Conservation (phyloP, 805 yeast species). For the Barnettozyma sp. region DNA sequence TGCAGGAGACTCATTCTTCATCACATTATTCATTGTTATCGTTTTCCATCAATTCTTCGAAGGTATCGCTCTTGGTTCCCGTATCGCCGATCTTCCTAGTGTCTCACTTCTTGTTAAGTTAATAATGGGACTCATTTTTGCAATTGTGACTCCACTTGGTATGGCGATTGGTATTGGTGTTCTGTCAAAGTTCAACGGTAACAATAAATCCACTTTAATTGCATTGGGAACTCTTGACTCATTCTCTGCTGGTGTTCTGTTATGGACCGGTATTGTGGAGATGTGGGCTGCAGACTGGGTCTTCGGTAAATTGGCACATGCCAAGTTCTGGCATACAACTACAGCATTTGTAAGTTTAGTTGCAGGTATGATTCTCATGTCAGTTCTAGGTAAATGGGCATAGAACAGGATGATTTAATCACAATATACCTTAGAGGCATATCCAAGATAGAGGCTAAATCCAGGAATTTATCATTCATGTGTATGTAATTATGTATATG, state of each 20-base stretch:
- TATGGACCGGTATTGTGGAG: constrained; percentile 71
- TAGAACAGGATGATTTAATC: too few relatives aligned
- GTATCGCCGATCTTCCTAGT: constrained; percentile 44
- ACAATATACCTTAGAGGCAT: too few relatives aligned
- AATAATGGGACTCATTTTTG: constrained; percentile 41
- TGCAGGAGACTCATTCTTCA: constrained; percentile 61
- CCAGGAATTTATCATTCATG: too few relatives aligned
- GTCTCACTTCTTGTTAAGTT: constrained; percentile 40
- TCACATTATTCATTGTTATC: constrained; percentile 54
- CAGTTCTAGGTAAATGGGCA: constrained; percentile 70
- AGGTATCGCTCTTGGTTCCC: constrained; percentile 78
- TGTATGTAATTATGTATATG: too few relatives aligned
- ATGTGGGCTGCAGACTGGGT: constrained; percentile 66
- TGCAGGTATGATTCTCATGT: constrained; percentile 67
- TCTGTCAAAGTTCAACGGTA: constrained; percentile 49
- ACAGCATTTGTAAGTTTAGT: constrained; percentile 39
- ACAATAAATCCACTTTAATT: constrained; percentile 48
- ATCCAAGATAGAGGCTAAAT: too few relatives aligned
- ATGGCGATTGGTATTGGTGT: constrained; percentile 75
- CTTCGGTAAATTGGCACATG: constrained; percentile 49
- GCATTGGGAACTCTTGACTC: constrained; percentile 67
- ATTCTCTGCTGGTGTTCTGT: constrained; percentile 65
- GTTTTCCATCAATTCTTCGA: constrained; percentile 75
- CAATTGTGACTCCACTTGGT: constrained; percentile 62
- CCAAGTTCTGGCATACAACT: constrained; percentile 39